phyloP scores from a whole-genome alignment of 2,329 filamentous ascomycete genomes.

The Fusarium annulatum region DNA sequence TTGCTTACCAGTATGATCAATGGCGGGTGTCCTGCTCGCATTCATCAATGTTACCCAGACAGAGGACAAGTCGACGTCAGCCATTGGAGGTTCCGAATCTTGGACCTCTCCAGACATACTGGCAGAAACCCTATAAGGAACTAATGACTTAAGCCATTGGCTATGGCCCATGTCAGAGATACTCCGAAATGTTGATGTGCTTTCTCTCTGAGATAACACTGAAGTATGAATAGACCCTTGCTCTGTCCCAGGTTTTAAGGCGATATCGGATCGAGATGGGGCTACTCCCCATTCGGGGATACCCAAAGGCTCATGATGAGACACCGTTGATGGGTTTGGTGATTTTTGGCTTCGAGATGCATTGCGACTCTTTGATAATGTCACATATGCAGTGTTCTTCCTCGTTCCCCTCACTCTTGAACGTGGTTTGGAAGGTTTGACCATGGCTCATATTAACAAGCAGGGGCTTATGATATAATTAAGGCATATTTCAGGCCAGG shows the following conservation, averaged over 20 bases:
- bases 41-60: not conserved
- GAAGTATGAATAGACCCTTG: not conserved
- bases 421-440: accelerated
- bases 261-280: not conserved
- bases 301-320: not conserved
- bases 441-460: not conserved
- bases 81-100: not conserved
- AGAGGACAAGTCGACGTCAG: not conserved
- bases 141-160: not conserved
- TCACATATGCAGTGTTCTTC: not conserved
- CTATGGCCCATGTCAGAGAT: not conserved
- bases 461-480: accelerated
- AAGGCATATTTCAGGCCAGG: not conserved
- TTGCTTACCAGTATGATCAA: not conserved
- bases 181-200: not conserved
- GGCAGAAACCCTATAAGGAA: accelerated
- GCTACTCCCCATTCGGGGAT: not conserved
- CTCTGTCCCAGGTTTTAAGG: not conserved
- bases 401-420: not conserved
- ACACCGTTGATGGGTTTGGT: not conserved
- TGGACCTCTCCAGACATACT: not conserved
- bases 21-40: not conserved
- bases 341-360: no score
- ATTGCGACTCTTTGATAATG: no score
- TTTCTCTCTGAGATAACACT: not conserved